phyloP scores from a whole-genome alignment of 2,329 filamentous ascomycete genomes.

The Diaporthe vaccinii region DNA sequence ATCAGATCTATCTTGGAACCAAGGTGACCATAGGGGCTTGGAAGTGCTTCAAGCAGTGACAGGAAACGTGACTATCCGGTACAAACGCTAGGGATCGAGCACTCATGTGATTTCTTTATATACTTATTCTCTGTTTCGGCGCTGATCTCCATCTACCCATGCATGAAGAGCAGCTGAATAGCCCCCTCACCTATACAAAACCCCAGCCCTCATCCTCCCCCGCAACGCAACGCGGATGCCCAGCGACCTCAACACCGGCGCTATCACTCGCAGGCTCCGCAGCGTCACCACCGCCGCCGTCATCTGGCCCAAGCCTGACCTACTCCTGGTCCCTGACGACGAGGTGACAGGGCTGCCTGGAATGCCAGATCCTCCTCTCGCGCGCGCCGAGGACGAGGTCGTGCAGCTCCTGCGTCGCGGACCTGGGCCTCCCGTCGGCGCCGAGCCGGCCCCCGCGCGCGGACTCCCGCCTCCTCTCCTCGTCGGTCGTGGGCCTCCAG shows the following conservation, averaged over 20 bases:
- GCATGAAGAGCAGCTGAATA: neutral
- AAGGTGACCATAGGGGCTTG: neutral
- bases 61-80: too few species aligned
- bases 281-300: neutral
- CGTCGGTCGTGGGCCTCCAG: conserved; percentile 52
- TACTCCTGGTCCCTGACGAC: conserved; percentile 62
- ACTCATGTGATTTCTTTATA: neutral
- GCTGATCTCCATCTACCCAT: conserved; percentile 10
- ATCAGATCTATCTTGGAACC: neutral
- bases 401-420: conserved; percentile 69
- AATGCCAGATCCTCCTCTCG: conserved; percentile 76
- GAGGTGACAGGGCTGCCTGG: conserved; percentile 68
- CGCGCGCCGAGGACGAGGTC: conserved; percentile 70
- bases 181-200: conserved; percentile 8
- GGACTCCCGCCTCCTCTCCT: conserved; percentile 47
- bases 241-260: neutral
- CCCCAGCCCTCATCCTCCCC: neutral
- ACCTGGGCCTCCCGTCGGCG: conserved; percentile 54
- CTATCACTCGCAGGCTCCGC: neutral
- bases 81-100: neutral
- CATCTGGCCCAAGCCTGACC: conserved; percentile 4
- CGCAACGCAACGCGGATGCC: too few species aligned
- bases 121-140: neutral
- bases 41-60: too few species aligned
- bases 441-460: conserved; percentile 45